These are phyloP conservation scores for Boletus insuetus DNA, from an alignment of 768 basidiomycete genomes.

Conservation along the genomic window DNA sequence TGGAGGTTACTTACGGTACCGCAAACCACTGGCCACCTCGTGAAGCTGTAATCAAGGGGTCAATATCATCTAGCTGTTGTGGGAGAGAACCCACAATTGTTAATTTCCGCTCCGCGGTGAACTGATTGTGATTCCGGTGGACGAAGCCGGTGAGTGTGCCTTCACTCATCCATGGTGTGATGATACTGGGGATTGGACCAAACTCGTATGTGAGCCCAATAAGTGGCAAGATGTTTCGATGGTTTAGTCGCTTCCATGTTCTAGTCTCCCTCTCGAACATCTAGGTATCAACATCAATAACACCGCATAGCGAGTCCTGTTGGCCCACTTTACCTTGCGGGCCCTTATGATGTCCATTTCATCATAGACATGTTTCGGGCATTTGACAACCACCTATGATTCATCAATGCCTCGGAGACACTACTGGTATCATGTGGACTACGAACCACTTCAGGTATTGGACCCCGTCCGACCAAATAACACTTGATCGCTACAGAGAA, in stretches of 20 bases:
- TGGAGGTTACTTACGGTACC: slow-evolving; percentile 5
- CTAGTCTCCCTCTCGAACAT: slow-evolving; percentile 8
- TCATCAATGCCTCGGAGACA: neutral
- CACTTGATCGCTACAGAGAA: slow-evolving; percentile 7
- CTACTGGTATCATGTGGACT: neutral
- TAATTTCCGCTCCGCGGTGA: slow-evolving; percentile 4
- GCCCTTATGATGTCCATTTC: neutral
- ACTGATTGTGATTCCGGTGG: neutral
- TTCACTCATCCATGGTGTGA: slow-evolving; percentile 15
- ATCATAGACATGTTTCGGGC: slow-evolving; percentile 1
- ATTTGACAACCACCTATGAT: slow-evolving; percentile 10
- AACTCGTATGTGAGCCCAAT: slow-evolving; percentile 11
- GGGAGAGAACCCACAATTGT: neutral
- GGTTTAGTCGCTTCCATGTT: slow-evolving; percentile 2
- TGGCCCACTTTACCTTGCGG: slow-evolving; percentile 4
- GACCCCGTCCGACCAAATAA: neutral
- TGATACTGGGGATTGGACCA: slow-evolving; percentile 6
- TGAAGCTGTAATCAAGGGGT: slow-evolving; percentile 2
- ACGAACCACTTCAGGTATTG: slow-evolving; percentile 12
- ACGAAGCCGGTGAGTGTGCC: slow-evolving; percentile 9
- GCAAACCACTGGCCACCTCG: slow-evolving; percentile 10
- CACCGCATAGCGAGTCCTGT: neutral
- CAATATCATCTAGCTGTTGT: neutral
- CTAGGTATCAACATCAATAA: neutral
- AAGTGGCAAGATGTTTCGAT: slow-evolving; percentile 11